Base-by-base conservation (phyloP, 2,329 filamentous ascomycete species). In the Penicillium rolfsii region DNA sequence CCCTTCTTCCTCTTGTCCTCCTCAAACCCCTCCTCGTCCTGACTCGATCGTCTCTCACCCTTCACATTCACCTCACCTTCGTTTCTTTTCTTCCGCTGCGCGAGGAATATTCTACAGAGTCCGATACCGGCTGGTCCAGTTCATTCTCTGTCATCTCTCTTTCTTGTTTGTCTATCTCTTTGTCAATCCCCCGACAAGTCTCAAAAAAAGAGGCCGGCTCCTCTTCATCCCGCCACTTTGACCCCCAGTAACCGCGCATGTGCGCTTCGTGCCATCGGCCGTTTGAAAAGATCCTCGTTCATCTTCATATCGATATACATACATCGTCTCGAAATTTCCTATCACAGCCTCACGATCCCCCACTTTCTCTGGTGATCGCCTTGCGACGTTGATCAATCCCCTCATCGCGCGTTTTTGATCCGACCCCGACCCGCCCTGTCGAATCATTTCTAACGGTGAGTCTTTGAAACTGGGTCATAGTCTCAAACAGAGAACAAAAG, bases 71-170 rank as follows among this genome's bases (percentile, higher is more conserved):
- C 14, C 30, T 60, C 62, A 65, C 67, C 54, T 69, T 71, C 67
- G 64, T 71, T 67, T 68, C 70, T 70, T 66, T 41, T 63, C 64
- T 72, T 73, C 74, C 75, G 73, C 73, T 73, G 73, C 72, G 71
- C 71, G 73, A 72, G 67, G 64, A 69, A 57, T 49, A 57, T 49
- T 56, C 63, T 60, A 58, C 67, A 71, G 70, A 73, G 72, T 67
- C 66, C 67, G 11, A 69, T 68, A 70, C 66, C 67, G 73, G 74
- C 74, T 73, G 74, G 74, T 69, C 74, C 72, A 72, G 70, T 74
- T 71, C 66, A 69, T 64, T 68, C 67, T 68, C 64, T 64, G 48
- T 61, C 61, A 40, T 61, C 67, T 71, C 66, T 75, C 67, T 74
- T 70, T 69, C 64, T 59, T 66, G 36, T 64, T 38, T 38, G 61